Percentiles rank a stretch among this genome's conserved stretches.
phyloP scores from a whole-genome alignment of 768 basidiomycete species.

The Ephemerocybe angulata region DNA sequence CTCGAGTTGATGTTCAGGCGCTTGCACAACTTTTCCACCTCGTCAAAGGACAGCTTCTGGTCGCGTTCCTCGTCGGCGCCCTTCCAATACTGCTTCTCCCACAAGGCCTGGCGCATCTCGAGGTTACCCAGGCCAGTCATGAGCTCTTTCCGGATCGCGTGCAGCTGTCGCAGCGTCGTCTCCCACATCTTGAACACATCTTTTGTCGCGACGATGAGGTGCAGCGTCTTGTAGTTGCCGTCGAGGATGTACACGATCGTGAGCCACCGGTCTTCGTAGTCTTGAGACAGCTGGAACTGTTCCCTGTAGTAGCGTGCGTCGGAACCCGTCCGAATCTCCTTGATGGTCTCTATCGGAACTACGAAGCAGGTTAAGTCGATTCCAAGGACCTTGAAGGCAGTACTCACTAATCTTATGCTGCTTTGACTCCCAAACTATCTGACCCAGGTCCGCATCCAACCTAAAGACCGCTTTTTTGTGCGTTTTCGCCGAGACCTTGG shows the following conservation, averaged over 20 bases:
- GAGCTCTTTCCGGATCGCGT: constrained; percentile 66
- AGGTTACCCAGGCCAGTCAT: constrained; percentile 71
- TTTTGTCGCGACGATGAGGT: constrained; percentile 70
- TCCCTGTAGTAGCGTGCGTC: constrained; percentile 75
- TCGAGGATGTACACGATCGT: constrained; percentile 82
- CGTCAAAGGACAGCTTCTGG: constrained; percentile 64
- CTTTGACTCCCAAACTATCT: constrained; percentile 76
- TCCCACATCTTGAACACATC: constrained; percentile 54
- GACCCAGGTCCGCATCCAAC: constrained; percentile 77
- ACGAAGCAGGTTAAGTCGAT: neutral
- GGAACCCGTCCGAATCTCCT: constrained; percentile 77
- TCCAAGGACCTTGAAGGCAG: constrained; percentile 34
- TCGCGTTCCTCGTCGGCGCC: constrained; percentile 59
- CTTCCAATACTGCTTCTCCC: constrained; percentile 87
- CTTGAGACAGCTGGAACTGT: constrained; percentile 64
- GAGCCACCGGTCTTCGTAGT: constrained; percentile 78
- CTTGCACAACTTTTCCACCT: constrained; percentile 70
- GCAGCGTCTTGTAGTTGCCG: constrained; percentile 79
- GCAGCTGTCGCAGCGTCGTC: constrained; percentile 60
- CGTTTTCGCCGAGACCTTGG: constrained; percentile 78
- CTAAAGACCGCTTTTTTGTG: constrained; percentile 68
- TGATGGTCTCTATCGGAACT: constrained; percentile 89
- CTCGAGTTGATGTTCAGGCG: constrained; percentile 67
- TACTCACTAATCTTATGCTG: constrained; percentile 59
- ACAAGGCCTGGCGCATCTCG: constrained; percentile 68